Conservation (phyloP, 768 basidiomycete species). For the Trametes coccinea region DNA sequence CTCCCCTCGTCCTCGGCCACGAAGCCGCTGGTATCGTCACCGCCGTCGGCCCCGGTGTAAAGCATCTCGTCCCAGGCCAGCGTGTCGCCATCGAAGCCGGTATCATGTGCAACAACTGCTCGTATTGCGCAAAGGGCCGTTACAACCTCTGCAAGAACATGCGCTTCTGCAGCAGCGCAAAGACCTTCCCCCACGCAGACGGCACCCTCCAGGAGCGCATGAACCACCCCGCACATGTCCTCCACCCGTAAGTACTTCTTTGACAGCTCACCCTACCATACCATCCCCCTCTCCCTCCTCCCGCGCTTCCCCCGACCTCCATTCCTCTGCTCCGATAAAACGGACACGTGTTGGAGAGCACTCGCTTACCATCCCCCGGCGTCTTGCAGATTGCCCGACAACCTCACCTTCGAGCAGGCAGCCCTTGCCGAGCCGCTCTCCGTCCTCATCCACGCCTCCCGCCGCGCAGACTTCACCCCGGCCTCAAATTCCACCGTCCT, state of each 20-base stretch:
- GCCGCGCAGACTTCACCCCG: constrained; percentile 43
- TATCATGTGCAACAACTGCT: constrained; percentile 79
- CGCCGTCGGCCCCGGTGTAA: constrained; percentile 75
- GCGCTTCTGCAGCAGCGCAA: constrained; percentile 88
- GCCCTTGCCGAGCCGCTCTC: constrained; percentile 93
- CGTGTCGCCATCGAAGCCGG: constrained; percentile 95
- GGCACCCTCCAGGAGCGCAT: constrained; percentile 87
- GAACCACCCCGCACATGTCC: constrained; percentile 84
- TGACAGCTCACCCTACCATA: background rate
- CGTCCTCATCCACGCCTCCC: constrained; percentile 71
- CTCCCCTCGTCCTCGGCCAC: constrained; percentile 90
- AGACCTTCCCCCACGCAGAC: constrained; percentile 90
- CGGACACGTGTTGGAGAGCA: constrained; percentile 9
- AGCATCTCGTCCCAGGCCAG: constrained; percentile 68
- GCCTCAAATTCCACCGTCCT: constrained; percentile 58
- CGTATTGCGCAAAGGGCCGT: constrained; percentile 68
- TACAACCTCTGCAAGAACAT: constrained; percentile 93
- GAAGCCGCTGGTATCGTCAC: constrained; percentile 88
- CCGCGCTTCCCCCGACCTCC: constrained; percentile 3
- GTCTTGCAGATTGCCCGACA: constrained; percentile 65
- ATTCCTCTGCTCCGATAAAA: background rate
- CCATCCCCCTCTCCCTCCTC: constrained; percentile 6
- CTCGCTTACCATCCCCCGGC: constrained; percentile 13
- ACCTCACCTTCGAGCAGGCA: constrained; percentile 74
- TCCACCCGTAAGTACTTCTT: constrained; percentile 73